Base-by-base conservation (phyloP, 78 protist species). In the Paratrimastix pyriformis region DNA sequence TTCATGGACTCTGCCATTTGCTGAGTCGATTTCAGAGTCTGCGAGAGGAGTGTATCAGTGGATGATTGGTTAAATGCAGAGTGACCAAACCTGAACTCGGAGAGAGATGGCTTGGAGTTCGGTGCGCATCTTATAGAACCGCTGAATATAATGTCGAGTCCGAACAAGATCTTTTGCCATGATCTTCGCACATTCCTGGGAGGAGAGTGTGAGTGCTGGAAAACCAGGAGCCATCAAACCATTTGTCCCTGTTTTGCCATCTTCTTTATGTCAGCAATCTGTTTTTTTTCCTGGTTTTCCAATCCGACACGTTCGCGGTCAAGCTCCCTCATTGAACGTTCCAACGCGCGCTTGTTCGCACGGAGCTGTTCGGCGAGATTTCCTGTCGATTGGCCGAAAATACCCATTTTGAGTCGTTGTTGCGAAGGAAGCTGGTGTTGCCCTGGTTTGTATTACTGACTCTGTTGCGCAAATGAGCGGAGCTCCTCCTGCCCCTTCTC, bases 101-200 rank as follows among this genome's bases (percentile, higher is more conserved):
- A 93, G 77, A 29, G 86, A 59, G 42, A 93, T 88, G 30, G 93
- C 92, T 55, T 85, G 86, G 40, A 93, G 39, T 58, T 89, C 92
- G 15, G 92, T 65, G 55, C 74, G 80, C 97, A 93, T 91, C 68
- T 80, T 72, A 66, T 76, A 80, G 37, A 93, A 76, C 90, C 87
- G 83, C 74, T 83, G 64, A 45, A 83, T 38, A 38, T 86, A 79
- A 29, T 58, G 65, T 42, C 95, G 74, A 5, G 93, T 90, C 32
- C 96, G 83, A 9, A 94, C 98, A 5, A 94, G 66, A 72, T 94
- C 96, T 75, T 91, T 92, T 32, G 98, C 96, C 91, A 88, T 89
- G 66, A 94, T 80, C 58, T 84, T 75, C 42, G 82, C 89, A 9
- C 90, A 68, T 7, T 82, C 85, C 85, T 86, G 38, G 9, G 3